Base-by-base conservation (phyloP, 2,329 filamentous ascomycete genomes). In the Sporothrix sp. region DNA sequence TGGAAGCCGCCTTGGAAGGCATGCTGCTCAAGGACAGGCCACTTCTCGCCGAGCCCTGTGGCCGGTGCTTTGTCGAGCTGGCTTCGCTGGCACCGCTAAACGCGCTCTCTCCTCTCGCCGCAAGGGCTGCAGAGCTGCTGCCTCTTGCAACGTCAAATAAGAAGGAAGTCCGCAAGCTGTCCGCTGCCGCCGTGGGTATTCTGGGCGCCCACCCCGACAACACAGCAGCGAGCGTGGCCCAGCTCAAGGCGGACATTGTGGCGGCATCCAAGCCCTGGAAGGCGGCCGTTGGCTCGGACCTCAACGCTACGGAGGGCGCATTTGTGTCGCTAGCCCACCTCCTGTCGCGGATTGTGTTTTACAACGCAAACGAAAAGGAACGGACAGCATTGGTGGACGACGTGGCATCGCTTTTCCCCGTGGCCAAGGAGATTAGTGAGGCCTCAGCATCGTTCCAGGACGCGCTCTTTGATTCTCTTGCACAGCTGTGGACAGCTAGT, bases 101-200 rank as follows among this genome's bases (percentile, higher is more conserved):
- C 3, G 63, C 74, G 8, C 59, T 85, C 21, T 68, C 66, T 8
- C 64, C 67, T 11, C 64, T 87, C 21, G 67, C 74, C 1, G 58
- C 64, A 5, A 70, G 73, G 23, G 69, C 73, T 1, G 63, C 65
- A 7, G 71, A 75, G 40, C 66, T 94, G 16, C 64, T 83, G 23
- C 68, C 72, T 8, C 70, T 82, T 9, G 70, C 90, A 49, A 74
- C 74, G 54, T 88, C 85, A 6, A 93, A 90, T 62, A 84, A 85
- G 57, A 75, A 80, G 54, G 75, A 80, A 50, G 74, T 84, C 6
- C 77, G 90, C 32, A 70, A 73, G 33, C 70, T 83, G 25, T 82
- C 82, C 1, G 82, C 87, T 14, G 81, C 81, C 53, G 77, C 81
- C 0, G 79, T 89, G 58, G 90, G 89, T 1, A 84, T 95, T 11